Conservation (phyloP, 345 rosid genomes). For the Syzygium oleosum region DNA sequence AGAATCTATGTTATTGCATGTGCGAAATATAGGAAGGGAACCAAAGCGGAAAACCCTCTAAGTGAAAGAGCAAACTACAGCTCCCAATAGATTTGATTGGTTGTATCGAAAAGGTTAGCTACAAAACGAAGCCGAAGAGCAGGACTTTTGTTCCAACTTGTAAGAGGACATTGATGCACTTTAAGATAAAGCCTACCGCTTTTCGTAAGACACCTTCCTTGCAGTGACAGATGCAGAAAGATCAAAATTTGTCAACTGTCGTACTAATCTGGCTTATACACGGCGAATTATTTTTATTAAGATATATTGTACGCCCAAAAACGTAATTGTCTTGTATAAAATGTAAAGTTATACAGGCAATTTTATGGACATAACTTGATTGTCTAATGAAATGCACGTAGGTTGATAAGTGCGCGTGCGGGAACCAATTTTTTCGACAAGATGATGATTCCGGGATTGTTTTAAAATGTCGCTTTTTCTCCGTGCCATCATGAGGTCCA, state of each 20-base stretch:
- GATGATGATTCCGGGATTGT: not conserved
- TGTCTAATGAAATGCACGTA: not conserved
- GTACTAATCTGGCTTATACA: not conserved
- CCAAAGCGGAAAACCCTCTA: not conserved
- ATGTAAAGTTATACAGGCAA: not conserved
- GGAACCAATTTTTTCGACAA: not conserved
- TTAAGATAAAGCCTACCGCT: not conserved
- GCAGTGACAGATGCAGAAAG: not conserved
- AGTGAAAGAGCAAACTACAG: not conserved
- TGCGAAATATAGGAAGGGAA: not conserved
- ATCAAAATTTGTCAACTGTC: not conserved
- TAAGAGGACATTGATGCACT: not conserved
- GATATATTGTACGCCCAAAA: not conserved
- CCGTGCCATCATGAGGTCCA: not conserved
- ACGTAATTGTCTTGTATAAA: not conserved
- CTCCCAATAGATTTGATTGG: not conserved
- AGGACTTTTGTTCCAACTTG: not conserved
- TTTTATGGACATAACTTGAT: not conserved
- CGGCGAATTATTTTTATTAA: fast-evolving
- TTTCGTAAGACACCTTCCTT: fast-evolving
- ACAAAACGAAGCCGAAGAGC: not conserved
- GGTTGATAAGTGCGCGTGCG: fast-evolving
- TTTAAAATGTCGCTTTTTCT: not conserved
- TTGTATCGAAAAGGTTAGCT: not conserved
- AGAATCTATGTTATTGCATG: not conserved